Conservation (phyloP, 2,329 filamentous ascomycete genomes). For the Capronia coronata region DNA sequence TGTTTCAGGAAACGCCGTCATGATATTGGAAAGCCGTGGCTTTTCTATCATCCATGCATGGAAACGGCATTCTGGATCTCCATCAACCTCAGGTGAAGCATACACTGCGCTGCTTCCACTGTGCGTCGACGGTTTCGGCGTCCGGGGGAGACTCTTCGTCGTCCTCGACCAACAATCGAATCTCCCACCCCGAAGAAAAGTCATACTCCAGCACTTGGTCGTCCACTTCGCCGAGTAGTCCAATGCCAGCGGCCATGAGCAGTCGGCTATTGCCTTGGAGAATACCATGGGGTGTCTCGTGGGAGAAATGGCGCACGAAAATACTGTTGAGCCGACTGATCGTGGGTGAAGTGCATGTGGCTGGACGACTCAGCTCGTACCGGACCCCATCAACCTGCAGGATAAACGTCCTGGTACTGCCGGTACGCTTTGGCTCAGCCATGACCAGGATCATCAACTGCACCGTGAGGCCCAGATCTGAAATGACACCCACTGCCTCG, state of each 20-base stretch:
- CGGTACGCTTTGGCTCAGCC: not conserved
- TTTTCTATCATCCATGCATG: no score
- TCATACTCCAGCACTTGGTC: not conserved
- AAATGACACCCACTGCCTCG: not conserved
- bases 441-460: not conserved
- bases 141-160: not conserved
- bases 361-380: not conserved
- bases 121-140: not conserved
- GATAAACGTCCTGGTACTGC: not conserved
- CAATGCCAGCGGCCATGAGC: not conserved
- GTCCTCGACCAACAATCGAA: not conserved
- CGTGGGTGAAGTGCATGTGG: not conserved
- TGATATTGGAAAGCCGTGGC: no score
- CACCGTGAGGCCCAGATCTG: not conserved
- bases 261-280: not conserved
- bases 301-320: not conserved
- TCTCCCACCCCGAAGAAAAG: not conserved
- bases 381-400: not conserved
- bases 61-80: no score
- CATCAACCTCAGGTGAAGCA: not conserved
- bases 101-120: not conserved
- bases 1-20: no score
- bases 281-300: not conserved
- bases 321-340: not conserved
- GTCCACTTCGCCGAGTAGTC: not conserved